Evolutionary conservation across 225 moss, liverwort and hornwort genomes (phyloP), one percentile per base, ranked within the genome.

Genomic region (Marchantia polymorpha): DNA sequence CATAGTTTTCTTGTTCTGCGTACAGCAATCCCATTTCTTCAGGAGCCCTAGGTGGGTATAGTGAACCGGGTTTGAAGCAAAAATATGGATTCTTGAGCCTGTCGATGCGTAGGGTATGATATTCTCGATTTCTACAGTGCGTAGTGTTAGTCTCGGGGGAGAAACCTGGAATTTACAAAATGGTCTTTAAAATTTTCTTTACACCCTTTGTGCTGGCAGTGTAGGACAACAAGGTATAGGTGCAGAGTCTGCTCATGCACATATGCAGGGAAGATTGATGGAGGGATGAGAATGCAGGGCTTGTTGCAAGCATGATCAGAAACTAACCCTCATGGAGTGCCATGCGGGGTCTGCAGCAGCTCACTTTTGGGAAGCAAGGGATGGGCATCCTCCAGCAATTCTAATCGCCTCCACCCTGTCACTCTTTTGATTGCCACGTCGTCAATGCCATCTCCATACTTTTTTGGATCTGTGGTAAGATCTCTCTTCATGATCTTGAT

Each of bases 381-480:
- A 90, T 91, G 89, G 92, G 77, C 83, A 92, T 73, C 80, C 0
- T 73, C 72, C 72, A 73, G 73, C 83, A 83, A 83, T 82, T 82
- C 90, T 60, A 92, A 79, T 80, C 81, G 83, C 79, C 82, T 93
- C 61, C 93, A 90, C 81, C 83, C 90, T 78, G 91, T 91, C 87
- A 93, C 91, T 27, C 87, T 93, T 60, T 86, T 91, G 83, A 88
- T 91, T 84, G 93, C 91, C 6, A 87, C 93, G 74, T 90, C 70
- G 63, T 85, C 90, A 67, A 91, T 93, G 91, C 79, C 86, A 74
- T 89, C 91, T 72, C 87, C 93, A 75, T 89, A 88, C 80, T 90
- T 91, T 78, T 93, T 91, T 81, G 93, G 93, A 73, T 55, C 89
- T 56, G 93, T 93, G 93, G 93, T 93, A 64, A 78, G 87, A 77